phyloP scores from a whole-genome alignment of 352 stramenopile species.

The Phytophthora sp. region DNA sequence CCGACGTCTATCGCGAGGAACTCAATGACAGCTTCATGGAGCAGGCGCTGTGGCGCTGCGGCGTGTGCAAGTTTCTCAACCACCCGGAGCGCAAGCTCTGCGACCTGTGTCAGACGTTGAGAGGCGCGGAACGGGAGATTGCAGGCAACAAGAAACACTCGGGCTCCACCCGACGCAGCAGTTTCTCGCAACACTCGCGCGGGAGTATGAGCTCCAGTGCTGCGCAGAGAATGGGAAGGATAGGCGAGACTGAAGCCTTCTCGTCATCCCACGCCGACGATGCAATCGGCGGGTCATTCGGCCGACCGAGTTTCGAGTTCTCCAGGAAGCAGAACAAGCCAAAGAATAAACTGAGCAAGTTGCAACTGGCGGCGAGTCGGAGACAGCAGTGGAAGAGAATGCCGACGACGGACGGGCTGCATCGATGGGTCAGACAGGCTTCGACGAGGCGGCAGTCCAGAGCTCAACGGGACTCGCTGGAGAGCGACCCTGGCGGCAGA shows the following conservation, averaged over 20 bases:
- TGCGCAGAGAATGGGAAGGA: conserved; percentile 46
- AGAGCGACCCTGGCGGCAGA: conserved; percentile 50
- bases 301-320: conserved; percentile 37
- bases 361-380: conserved; percentile 74
- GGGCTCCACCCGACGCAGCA: conserved; percentile 24
- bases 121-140: conserved; percentile 58
- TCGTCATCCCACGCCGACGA: conserved; percentile 38
- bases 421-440: conserved; percentile 70
- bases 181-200: conserved; percentile 17
- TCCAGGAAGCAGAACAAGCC: conserved; percentile 12
- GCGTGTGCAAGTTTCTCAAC: conserved; percentile 91
- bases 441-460: conserved; percentile 20
- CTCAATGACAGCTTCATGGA: conserved; percentile 87
- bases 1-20: conserved; percentile 81
- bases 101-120: conserved; percentile 83
- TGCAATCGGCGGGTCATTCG: conserved; percentile 39
- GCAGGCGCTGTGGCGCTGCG: conserved; percentile 85
- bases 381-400: conserved; percentile 82
- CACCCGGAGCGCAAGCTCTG: conserved; percentile 81
- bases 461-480: conserved; percentile 51
- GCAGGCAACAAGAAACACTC: conserved; percentile 41
- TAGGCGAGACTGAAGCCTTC: conserved; percentile 55
- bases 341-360: conserved; percentile 65
- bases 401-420: conserved; percentile 71
- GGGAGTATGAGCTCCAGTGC: conserved; percentile 27